These are phyloP conservation scores for Cornus suecica DNA, from an alignment of 148 eudicot genomes.

Conservation along the genomic window DNA sequence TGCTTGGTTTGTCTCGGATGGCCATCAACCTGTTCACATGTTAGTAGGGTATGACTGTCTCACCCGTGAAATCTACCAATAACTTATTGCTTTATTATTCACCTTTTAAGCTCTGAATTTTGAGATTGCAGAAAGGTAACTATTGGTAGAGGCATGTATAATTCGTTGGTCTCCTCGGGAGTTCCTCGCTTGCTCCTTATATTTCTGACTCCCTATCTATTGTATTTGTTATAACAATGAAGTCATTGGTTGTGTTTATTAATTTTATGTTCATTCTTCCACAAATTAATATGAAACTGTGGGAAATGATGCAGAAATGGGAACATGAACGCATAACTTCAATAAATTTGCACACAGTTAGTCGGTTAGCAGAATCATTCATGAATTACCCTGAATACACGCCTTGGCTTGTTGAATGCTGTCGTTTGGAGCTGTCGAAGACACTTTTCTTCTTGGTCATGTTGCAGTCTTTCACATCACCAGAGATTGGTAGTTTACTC, in stretches of 20 bases:
- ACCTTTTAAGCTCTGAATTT: not conserved
- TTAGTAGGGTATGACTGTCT: not conserved
- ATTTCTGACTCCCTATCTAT: not conserved
- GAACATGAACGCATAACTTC: slow-evolving; percentile 29
- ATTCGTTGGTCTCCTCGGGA: not conserved
- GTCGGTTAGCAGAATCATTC: slow-evolving; percentile 49
- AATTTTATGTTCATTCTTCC: not conserved
- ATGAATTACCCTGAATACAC: slow-evolving; percentile 31
- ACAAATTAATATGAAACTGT: not conserved
- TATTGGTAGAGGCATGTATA: not conserved
- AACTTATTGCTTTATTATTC: not conserved
- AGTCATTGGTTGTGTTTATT: not conserved
- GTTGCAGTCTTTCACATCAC: slow-evolving; percentile 44
- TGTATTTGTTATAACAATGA: not conserved
- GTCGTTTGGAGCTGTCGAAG: slow-evolving; percentile 58
- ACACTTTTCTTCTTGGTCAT: slow-evolving; percentile 58
- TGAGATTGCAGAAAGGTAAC: not conserved
- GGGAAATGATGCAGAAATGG: slow-evolving; percentile 34
- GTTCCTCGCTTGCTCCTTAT: not conserved
- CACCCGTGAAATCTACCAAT: not conserved
- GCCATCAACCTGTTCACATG: not conserved
- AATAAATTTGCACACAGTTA: slow-evolving; percentile 46
- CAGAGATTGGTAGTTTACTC: slow-evolving; percentile 35
- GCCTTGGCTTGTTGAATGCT: slow-evolving; percentile 72
- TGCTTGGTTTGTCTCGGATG: not conserved